Evolutionary conservation across 805 yeast genomes (phyloP), one percentile per base, ranked within the genome.

Genomic region (Metschnikowia koreensis): DNA sequence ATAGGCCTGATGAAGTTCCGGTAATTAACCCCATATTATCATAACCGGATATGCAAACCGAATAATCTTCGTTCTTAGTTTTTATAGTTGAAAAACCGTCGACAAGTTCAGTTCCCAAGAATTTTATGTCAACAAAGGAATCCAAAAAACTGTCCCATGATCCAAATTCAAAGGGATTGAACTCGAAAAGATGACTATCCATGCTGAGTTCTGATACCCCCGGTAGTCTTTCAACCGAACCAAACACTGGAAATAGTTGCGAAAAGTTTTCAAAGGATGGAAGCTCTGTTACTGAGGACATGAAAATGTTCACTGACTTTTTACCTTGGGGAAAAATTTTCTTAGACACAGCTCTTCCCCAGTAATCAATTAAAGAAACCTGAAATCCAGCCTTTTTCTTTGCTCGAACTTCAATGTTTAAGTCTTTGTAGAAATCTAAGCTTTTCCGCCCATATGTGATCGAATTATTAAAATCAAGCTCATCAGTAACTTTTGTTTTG

Each of bases 81-180:
- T 57, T 59, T 38, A 55, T 56, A 1, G 55, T 49, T 0, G 83
- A 70, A 10, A 51, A 54, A 0, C 88, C 88, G 43, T 74, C 67
- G 27, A 55, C 52, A 9, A 83, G 60, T 1, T 66, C 49, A 0
- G 86, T 70, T 0, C 89, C 89, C 28, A 84, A 62, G 57, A 76
- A 83, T 52, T 73, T 74, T 39, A 79, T 57, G n/a, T 79, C 73
- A 3, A 77, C 68, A 56, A 84, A 84, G 5, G 80, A 68, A 37
- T 71, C 66, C 34, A 79, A 56, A 39, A 65, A 64, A 12, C 68
- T 54, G 55, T 83, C 86, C 87, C 88, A 84, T 0, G 86, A 81
- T 0, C 89, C 89, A 68, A 83, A 83, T 51, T 84, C 90, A 60
- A 66, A 81, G 0, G 88, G 88, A 12, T 79, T 81, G 56, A 84